Evolutionary conservation across 83 land plant genomes (phyloP), one percentile per base, ranked within the genome.

Genomic region (Picea engelmannii): DNA sequence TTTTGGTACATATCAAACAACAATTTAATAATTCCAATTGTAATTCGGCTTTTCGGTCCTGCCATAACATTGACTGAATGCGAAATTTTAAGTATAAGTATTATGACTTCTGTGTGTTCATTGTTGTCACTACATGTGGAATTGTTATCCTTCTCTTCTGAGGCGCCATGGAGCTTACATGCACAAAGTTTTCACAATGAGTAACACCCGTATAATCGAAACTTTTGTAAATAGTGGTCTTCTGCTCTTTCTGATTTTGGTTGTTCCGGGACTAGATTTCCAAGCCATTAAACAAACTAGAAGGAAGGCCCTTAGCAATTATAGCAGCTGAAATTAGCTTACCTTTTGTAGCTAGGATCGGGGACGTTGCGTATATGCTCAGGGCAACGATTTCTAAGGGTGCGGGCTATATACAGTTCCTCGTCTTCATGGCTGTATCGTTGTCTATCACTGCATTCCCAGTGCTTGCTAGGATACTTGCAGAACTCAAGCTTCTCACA

Each of bases 221-320:
- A 87, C 94, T 25, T 61, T 93, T 27, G 95, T 94, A 7, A 87
- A 91, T 76, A 58, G 91, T 68, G 94, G 94, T 0, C 94, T 93
- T 16, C 66, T 93, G 17, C 89, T 91, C 88, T 93, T 93, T 83
- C 78, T 93, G 11, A 88, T 93, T 80, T 86, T 93, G 82, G 92
- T 86, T 13, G 94, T 94, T 66, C 76, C 91, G 15, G 95, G 91
- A 74, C 83, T 93, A 7, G 94, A 93, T 27, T 76, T 83, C 23
- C 87, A n/a, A 12, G 82, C 91, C 17, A 59, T 93, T n/a, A 79
- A 81, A 9, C 81, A 82, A 42, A 91, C 94, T 0, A 92, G 95
- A 16, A 89, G 79, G 55, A 89, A 89, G 52, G 87, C 95, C 42
- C 4, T 68, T 93, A 49, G 74, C 86, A 44, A 89, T 91, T 62